Percentiles rank a stretch among this genome's conserved stretches.
Conservation (phyloP, 2,329 filamentous ascomycete species). For the Fusarium heterosporum region DNA sequence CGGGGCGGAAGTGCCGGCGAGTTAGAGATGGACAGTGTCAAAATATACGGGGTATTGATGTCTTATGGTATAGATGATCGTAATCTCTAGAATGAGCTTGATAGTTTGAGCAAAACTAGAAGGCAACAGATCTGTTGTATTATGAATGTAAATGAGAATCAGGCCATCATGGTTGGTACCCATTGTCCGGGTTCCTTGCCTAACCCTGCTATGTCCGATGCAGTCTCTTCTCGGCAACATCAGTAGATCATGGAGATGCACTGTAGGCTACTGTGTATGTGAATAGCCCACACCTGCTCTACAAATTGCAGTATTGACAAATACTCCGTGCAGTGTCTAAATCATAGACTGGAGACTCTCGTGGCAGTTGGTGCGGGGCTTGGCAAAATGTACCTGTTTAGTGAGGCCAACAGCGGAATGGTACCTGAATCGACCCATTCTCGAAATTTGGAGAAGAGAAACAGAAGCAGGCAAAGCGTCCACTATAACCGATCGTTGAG, state of each 20-base stretch:
- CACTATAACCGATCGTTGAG: conserved; percentile 22
- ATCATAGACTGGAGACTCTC: conserved; percentile 6
- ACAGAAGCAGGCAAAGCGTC: conserved; percentile 6
- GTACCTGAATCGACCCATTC: conserved; percentile 22
- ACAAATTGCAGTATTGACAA: not conserved
- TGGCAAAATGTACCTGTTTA: conserved; percentile 11
- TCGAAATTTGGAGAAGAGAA: conserved; percentile 35
- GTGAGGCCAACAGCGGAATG: not conserved
- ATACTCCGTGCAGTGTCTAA: conserved; percentile 3
- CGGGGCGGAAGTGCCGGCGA: not conserved
- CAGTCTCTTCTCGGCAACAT: conserved; percentile 31
- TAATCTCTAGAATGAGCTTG: not conserved
- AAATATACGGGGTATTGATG: not conserved
- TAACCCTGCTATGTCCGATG: conserved; percentile 32
- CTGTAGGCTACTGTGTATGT: not conserved
- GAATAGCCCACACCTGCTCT: not conserved
- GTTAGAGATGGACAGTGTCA: not conserved
- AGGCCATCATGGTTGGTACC: conserved; percentile 24
- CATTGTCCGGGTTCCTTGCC: conserved; percentile 21
- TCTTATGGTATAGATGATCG: not conserved
- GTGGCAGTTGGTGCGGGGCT: conserved; percentile 21
- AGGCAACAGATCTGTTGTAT: not conserved
- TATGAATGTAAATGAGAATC: conserved; percentile 20
- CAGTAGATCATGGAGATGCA: conserved; percentile 27
- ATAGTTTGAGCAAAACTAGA: not conserved